A percentile compares a stretch with the other conserved stretches of the same genome.
Conservation (phyloP, 179 eudicot genomes). For the Spinacia oleracea region DNA sequence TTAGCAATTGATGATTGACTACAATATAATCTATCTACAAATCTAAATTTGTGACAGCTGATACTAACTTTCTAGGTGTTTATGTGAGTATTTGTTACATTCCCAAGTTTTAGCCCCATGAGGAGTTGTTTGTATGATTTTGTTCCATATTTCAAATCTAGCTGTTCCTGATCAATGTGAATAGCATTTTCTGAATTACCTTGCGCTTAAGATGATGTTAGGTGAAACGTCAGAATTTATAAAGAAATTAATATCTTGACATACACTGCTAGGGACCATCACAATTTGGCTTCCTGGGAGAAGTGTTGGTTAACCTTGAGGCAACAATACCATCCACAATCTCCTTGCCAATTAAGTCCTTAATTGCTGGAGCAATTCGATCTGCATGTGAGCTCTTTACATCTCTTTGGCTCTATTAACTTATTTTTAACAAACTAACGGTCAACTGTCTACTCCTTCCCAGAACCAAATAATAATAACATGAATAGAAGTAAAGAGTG, state of each 20-base stretch:
- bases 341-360: constrained; percentile 41
- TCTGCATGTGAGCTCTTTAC: constrained; percentile 39
- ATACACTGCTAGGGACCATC: constrained; percentile 44
- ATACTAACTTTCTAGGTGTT: not conserved
- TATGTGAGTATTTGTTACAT: no score
- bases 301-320: constrained; percentile 40
- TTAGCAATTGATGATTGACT: no score
- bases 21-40: not conserved
- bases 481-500: not conserved
- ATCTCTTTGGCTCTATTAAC: constrained; percentile 7
- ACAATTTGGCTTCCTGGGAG: constrained; percentile 46
- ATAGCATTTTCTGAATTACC: no score
- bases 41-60: not conserved
- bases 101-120: no score
- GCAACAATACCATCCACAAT: constrained; percentile 42
- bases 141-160: no score
- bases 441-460: not conserved
- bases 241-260: no score
- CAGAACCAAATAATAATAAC: not conserved
- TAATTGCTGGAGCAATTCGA: constrained; percentile 41
- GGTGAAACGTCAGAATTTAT: no score
- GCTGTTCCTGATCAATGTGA: no score
- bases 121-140: no score
- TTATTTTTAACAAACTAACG: not conserved
- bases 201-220: no score